Evolutionary conservation across 257 asterid genomes (phyloP), one percentile per base, ranked within the genome.

Genomic region (Fraxinus americana): DNA sequence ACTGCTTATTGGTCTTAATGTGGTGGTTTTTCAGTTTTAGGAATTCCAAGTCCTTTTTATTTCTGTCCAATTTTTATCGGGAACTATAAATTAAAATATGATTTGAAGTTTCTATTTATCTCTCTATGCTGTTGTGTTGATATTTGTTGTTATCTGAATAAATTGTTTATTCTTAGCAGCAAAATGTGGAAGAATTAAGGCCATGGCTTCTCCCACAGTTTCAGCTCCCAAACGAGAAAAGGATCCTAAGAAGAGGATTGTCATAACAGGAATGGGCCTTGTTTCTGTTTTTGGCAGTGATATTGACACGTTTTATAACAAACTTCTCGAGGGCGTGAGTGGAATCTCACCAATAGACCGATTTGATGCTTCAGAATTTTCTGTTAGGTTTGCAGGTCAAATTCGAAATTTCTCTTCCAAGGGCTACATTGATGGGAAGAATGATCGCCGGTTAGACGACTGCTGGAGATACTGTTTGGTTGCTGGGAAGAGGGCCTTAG

Each of bases 261-360:
- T 88, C 34, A 88, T 88, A 39, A 88, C 90, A 1, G 90, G 92
- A 52, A 86, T 86, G 89, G 90, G 92, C 5, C 85, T 88, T 30
- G 92, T 88, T 70, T 90, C 94, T 1, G 94, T 90, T 34, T 90
- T 88, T 63, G 92, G 94, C 41, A 83, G 45, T 45, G 92, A 88
- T 2, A 5, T 82, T 0, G 91, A 88, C 34, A 65, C 72, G 12
- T 90, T 74, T 80, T 88, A 86, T 70, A 36, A 81, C 35, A 85
- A 85, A 27, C 82, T 86, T 35, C 87, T 90, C 0, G 85, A 83
- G 70, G 94, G 94, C 7, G 87, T 75, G 30, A 88, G 92, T 36
- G 92, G 92, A 25, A 85, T 90, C 83, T 75, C 82, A 71, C 77
- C 75, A 59, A 82, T 88, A 45, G 92, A 88, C 77, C 81, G 80